Conservation (phyloP, 345 rosid species). For the Euphorbia peplus region DNA sequence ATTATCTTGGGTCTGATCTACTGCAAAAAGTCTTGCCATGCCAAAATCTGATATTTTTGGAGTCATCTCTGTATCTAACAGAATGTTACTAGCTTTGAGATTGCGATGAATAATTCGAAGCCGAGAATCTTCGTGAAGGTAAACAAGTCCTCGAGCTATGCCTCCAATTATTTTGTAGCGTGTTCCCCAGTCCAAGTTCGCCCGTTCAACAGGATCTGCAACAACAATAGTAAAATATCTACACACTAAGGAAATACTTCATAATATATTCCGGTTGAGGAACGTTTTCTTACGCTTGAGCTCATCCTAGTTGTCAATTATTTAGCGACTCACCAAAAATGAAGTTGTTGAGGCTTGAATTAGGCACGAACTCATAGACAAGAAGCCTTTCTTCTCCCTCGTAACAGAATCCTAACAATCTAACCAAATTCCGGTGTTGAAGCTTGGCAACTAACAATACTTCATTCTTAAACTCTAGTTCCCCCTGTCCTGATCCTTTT, state of each 20-base stretch:
- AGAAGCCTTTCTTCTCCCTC: constrained; percentile 39
- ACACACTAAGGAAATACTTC: too few relatives aligned
- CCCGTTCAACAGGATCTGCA: constrained; percentile 24
- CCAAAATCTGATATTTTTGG: constrained; percentile 66
- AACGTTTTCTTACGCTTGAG: too few relatives aligned
- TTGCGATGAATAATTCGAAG: constrained; percentile 50
- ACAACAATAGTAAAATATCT: too few relatives aligned
- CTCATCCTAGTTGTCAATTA: too few relatives aligned
- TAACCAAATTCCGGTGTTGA: constrained; percentile 40
- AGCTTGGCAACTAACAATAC: constrained; percentile 37
- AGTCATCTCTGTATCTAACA: constrained; percentile 45
- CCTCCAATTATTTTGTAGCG: constrained; percentile 26
- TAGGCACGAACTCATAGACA: constrained; percentile 60
- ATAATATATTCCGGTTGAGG: too few relatives aligned
- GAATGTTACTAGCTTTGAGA: constrained; percentile 55
- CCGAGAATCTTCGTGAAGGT: constrained; percentile 56
- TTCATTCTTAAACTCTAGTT: constrained; percentile 39
- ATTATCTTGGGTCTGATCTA: constrained; percentile 32
- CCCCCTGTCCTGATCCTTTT: constrained; percentile 33
- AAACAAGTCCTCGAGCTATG: constrained; percentile 35
- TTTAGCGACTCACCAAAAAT: constrained; percentile 42
- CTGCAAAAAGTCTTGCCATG: constrained; percentile 41
- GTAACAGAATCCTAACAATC: constrained; percentile 39
- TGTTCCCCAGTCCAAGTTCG: constrained; percentile 23
- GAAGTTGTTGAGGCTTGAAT: constrained; percentile 39